Evolutionary conservation across 768 basidiomycete genomes (phyloP), one percentile per base, ranked within the genome.

Genomic region (Boletus huronensis): DNA sequence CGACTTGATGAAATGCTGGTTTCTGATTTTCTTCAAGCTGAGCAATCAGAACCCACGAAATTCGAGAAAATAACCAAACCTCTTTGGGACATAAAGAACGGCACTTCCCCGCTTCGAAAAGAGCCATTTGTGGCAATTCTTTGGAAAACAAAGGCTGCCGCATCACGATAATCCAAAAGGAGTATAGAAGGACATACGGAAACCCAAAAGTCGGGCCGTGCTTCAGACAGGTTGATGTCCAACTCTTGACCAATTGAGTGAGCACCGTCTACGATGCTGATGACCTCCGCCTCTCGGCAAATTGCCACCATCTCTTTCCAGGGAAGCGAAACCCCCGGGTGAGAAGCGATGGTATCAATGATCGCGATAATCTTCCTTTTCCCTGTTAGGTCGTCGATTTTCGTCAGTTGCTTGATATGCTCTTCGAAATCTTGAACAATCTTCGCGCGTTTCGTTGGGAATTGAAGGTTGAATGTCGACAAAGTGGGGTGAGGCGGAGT

Each of bases 121-220:
- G 2, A 93, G 72, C 91, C 93, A 95, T 70, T 94, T 93, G 70
- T 93, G 88, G 59, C 86, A 87, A 61, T 92, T 92, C 82, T 89
- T 50, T 14, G 2, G 5, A 31, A 10, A 39, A 51, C 11, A 9
- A 21, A 35, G 23, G 50, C 8, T 14, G 3, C n/a, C n/a, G n/a
- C 32, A 25, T 40, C 26, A 46, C 19, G 25, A 45, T 17, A 6
- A 17, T 1, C 35, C 21, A 11, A 19, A n/a, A 3, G 14, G 35
- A 28, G 28, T 23, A 32, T 16, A 29, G 21, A 40, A 17, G 3
- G 4, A 74, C 81, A 23, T 56, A 90, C 88, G 32, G 88, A 85
- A 23, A 86, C 73, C 84, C 84, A 91, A 64, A 92, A 90, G 69
- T 93, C 91, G 11, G 87, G 87, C 48, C 76, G 72, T 0, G 70